Conservation (phyloP, 2,329 filamentous ascomycete genomes). For the Gnomoniopsis smithogilvyi region DNA sequence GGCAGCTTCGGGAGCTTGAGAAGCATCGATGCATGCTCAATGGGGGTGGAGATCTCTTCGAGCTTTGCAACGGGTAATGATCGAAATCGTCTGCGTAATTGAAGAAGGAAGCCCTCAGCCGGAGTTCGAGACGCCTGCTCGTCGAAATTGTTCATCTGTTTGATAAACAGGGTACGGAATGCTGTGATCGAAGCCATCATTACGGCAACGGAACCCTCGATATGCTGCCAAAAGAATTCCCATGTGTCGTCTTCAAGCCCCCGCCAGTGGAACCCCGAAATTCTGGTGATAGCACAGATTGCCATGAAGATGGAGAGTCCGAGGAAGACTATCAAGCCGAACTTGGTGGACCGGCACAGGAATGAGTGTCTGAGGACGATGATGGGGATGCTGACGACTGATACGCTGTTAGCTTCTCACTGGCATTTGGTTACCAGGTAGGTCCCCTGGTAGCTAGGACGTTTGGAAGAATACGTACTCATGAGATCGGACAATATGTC, state of each 20-base stretch:
- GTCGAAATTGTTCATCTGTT: conserved; percentile 7
- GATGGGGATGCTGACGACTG: conserved; percentile 22
- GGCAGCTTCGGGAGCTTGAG: conserved; percentile 15
- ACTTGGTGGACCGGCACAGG: conserved; percentile 16
- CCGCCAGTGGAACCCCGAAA: conserved; percentile 6
- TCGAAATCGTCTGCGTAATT: conserved; percentile 6
- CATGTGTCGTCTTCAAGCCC: conserved; percentile 19
- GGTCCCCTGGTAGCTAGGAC: too few species aligned
- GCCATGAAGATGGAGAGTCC: conserved; percentile 23
- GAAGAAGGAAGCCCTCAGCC: conserved; percentile 3
- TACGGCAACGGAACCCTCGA: conserved; percentile 20
- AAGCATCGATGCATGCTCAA: background rate
- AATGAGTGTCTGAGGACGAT: conserved; percentile 20
- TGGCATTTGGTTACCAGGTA: background rate
- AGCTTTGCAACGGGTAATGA: conserved; percentile 11
- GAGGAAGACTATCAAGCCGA: conserved; percentile 21
- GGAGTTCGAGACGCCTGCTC: conserved; percentile 3
- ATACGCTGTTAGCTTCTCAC: background rate
- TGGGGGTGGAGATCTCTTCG: conserved; percentile 4
- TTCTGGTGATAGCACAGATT: conserved; percentile 17
- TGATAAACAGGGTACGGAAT: conserved; percentile 21
- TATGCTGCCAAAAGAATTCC: conserved; percentile 24
- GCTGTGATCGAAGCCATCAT: conserved; percentile 24
- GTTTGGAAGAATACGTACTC: background rate
- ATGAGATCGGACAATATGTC: conserved; percentile 22